Conservation (phyloP, 306 rosid genomes). For the Quercus cerris region DNA sequence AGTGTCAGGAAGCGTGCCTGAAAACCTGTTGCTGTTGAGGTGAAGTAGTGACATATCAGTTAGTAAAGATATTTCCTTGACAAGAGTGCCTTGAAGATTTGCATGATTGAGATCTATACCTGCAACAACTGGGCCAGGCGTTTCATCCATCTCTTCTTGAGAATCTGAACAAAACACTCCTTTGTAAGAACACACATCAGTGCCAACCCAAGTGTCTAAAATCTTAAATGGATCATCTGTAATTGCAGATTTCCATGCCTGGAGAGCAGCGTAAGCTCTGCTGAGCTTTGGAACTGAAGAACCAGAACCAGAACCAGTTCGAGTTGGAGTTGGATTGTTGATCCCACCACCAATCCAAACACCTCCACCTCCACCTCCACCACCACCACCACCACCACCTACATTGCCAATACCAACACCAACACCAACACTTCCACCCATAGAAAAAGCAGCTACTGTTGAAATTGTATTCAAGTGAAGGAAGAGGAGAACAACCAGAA, state of each 20-base stretch:
- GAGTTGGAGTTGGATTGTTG: constrained; percentile 35
- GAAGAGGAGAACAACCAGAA: constrained; percentile 38
- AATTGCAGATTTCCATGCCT: constrained; percentile 90
- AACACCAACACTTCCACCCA: constrained; percentile 36
- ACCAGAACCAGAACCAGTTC: constrained; percentile 11
- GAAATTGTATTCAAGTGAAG: neutral
- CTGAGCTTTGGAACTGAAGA: constrained; percentile 40
- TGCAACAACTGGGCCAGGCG: constrained; percentile 45
- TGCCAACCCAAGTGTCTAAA: constrained; percentile 65
- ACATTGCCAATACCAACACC: constrained; percentile 28
- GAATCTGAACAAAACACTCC: constrained; percentile 77
- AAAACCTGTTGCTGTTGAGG: constrained; percentile 80
- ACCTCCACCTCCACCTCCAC: constrained; percentile 29
- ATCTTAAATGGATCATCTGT: constrained; percentile 71
- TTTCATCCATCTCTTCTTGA: constrained; percentile 29
- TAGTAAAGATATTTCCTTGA: constrained; percentile 72
- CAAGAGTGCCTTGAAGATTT: constrained; percentile 74
- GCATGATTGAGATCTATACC: constrained; percentile 98
- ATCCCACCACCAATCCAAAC: constrained; percentile 70
- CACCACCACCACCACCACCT: constrained; percentile 23
- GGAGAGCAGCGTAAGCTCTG: constrained; percentile 72
- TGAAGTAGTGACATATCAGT: constrained; percentile 71
- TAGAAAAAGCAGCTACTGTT: constrained; percentile 40
- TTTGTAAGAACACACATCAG: constrained; percentile 80
- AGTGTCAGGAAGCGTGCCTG: constrained; percentile 66